Conservation (phyloP, 345 rosid genomes). For the Pistacia atlantica region DNA sequence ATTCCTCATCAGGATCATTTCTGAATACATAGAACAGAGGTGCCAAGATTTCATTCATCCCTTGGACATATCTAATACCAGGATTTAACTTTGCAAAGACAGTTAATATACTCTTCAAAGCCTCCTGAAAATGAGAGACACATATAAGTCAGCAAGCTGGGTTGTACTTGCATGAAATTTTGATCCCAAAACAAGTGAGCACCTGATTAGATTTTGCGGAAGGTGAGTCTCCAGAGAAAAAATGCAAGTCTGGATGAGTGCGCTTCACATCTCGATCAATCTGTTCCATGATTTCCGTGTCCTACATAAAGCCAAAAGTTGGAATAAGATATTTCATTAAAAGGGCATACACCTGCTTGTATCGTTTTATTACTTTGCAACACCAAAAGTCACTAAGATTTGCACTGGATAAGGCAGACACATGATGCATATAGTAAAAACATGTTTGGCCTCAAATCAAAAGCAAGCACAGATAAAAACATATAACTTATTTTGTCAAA, state of each 20-base stretch:
- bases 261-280: slow-evolving; percentile 96
- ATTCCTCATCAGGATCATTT: slow-evolving; percentile 79
- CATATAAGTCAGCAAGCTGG: slow-evolving; percentile 24
- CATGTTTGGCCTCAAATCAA: not conserved
- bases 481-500: not conserved
- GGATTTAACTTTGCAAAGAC: slow-evolving; percentile 96
- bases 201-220: slow-evolving; percentile 89
- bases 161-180: slow-evolving; percentile 1
- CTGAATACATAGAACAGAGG: slow-evolving; percentile 82
- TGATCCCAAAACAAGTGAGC: slow-evolving; percentile 14
- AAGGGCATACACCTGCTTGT: not conserved
- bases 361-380: slow-evolving; percentile 5
- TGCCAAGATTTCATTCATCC: slow-evolving; percentile 97
- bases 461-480: not conserved
- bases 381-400: not conserved
- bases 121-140: slow-evolving; percentile 58
- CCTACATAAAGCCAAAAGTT: slow-evolving; percentile 46
- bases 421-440: not conserved
- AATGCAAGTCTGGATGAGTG: slow-evolving; percentile 95
- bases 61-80: slow-evolving; percentile 98
- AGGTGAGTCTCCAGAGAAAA: slow-evolving; percentile 86
- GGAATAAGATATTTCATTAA: slow-evolving; percentile 14
- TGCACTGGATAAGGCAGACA: not conserved
- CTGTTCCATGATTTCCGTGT: slow-evolving; percentile 86
- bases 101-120: slow-evolving; percentile 69